Base-by-base conservation (phyloP, 1,284 basidiomycete species). In the Ustilago xerochloae region DNA sequence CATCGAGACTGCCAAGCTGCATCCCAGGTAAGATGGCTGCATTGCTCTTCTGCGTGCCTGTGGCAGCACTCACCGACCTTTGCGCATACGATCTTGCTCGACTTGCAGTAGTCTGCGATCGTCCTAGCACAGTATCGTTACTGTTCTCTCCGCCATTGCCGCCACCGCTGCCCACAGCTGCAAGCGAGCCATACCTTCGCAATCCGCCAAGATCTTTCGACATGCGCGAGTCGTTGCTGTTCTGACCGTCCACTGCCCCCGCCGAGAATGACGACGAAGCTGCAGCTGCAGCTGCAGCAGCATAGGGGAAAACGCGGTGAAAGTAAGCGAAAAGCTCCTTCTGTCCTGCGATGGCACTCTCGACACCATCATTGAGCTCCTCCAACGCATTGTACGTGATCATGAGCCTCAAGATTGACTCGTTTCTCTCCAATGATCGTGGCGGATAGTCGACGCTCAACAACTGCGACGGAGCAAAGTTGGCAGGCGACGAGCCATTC, bases 251-350 rank as follows among this genome's bases (percentile, higher is more conserved):
- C 26, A 7, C 64, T 32, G 68, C 61, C 8, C 63, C 52, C 2
- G 61, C 60, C 18, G 61, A n/a, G n/a, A n/a, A n/a, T n/a, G n/a
- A n/a, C n/a, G n/a, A n/a, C n/a, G n/a, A 56, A 8, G 71, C 71
- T 6, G 65, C 43, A 22, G 70, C 70, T 16, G 70, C 63, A n/a
- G 70, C 63, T 0, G 62, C 70, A 1, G 70, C 70, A 7, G 64
- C 66, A n/a, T 65, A 75, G 10, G 72, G 66, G 54, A 84, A 64
- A 3, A 67, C 74, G 28, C 62, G 53, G 56, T 83, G 82, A 63
- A 88, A 92, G 91, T 92, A 97, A 6, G 89, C 87, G 84, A 97
- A 97, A 2, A 95, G 88, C 45, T 93, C 92, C 30, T 94, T 88
- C 89, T 95, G 94, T 66, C 90, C 91, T 24, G 87, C 87, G 60